Evolutionary conservation across 208 protist species (phyloP).

Genomic region (Balamuthia mandrillaris): DNA sequence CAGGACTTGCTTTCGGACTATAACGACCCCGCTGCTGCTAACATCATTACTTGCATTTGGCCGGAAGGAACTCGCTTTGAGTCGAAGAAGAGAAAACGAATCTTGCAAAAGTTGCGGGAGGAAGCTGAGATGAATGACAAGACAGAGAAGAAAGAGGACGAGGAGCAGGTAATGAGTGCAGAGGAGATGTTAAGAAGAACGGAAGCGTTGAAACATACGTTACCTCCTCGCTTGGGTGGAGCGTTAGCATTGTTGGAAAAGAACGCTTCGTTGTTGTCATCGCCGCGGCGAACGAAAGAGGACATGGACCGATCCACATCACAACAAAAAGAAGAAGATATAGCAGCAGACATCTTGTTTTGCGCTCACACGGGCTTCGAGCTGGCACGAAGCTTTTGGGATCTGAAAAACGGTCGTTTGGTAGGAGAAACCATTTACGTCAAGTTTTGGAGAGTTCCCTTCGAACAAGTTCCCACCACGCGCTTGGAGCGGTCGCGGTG

Average conservation of each 20-base stretch:
- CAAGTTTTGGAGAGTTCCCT: slow-evolving; percentile 40
- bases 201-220: background rate
- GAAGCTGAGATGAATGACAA: background rate
- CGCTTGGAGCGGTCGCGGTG: slow-evolving; percentile 46
- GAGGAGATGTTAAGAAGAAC: background rate
- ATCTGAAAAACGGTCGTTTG: background rate
- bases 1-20: background rate
- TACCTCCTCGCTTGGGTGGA: background rate
- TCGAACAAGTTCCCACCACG: slow-evolving; percentile 40
- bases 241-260: background rate
- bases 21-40: background rate
- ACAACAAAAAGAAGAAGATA: too few species aligned
- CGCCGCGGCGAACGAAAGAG: background rate
- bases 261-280: background rate
- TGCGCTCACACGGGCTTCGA: slow-evolving; percentile 26
- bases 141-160: background rate
- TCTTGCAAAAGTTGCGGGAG: slow-evolving; percentile 43
- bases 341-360: background rate
- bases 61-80: slow-evolving; percentile 51
- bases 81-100: slow-evolving; percentile 43
- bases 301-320: background rate
- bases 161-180: background rate
- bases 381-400: background rate
- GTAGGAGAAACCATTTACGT: slow-evolving; percentile 40
- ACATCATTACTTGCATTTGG: slow-evolving; percentile 51